Conservation (phyloP, 768 basidiomycete species). For the Xerocomellus amylosporus region DNA sequence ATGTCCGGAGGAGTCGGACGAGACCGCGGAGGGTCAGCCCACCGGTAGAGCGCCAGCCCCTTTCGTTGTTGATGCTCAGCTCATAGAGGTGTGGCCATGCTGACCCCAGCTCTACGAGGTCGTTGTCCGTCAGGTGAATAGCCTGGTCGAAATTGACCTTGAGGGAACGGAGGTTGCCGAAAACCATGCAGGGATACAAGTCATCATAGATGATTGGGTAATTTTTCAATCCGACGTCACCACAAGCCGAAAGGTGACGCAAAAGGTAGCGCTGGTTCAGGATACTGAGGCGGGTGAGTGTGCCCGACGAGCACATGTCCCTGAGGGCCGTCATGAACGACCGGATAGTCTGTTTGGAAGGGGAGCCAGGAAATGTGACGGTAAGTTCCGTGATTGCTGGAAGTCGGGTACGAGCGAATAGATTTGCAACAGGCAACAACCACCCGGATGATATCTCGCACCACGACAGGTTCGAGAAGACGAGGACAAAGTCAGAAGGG, state of each 20-base stretch:
- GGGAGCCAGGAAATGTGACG: background rate
- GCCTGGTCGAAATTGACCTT: too few relatives aligned
- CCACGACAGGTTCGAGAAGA: background rate
- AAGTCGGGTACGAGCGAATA: background rate
- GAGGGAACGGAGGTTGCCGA: too few relatives aligned
- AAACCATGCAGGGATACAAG: too few relatives aligned
- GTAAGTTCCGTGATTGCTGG: background rate
- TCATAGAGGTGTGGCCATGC: too few relatives aligned
- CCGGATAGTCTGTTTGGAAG: background rate
- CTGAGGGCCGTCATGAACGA: background rate
- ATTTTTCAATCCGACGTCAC: background rate
- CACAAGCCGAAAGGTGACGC: background rate
- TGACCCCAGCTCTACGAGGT: too few relatives aligned
- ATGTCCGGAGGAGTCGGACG: conserved; percentile 1
- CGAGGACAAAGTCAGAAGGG: background rate
- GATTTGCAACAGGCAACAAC: background rate
- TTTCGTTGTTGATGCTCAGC: background rate
- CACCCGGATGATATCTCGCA: background rate
- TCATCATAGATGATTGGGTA: too few relatives aligned
- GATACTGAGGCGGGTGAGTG: conserved; percentile 1
- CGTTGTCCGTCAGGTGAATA: too few relatives aligned
- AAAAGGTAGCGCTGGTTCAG: background rate
- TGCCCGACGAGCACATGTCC: background rate
- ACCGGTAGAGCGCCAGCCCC: background rate
- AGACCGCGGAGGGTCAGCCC: conserved; percentile 1